phyloP scores from a whole-genome alignment of 768 basidiomycete species.

The Mycena pura region DNA sequence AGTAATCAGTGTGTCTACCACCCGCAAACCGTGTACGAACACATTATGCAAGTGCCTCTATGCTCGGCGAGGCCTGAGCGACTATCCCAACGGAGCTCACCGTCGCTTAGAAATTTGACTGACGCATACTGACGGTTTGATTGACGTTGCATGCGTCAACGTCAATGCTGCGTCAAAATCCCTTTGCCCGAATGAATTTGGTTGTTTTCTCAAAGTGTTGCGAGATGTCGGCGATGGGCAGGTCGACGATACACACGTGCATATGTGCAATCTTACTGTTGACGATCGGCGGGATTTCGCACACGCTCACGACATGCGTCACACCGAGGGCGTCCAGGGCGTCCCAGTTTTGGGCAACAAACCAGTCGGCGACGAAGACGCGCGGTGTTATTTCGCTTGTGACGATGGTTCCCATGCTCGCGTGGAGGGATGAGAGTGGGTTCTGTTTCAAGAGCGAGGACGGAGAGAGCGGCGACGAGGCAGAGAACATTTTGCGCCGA shows the following conservation, averaged over 20 bases:
- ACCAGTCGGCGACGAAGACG: slow-evolving; percentile 52
- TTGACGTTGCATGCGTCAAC: too few species aligned
- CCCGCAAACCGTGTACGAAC: too few species aligned
- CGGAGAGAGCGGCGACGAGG: not conserved
- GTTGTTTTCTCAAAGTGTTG: slow-evolving; percentile 52
- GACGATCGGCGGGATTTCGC: slow-evolving; percentile 39
- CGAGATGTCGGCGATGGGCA: slow-evolving; percentile 45
- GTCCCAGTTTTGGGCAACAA: slow-evolving; percentile 43
- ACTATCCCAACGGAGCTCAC: too few species aligned
- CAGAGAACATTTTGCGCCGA: not conserved
- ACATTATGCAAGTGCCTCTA: too few species aligned
- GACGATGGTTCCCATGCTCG: slow-evolving; percentile 17
- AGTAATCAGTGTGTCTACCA: too few species aligned
- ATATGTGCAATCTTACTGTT: slow-evolving; percentile 31
- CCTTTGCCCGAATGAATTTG: slow-evolving; percentile 55
- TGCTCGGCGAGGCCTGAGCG: too few species aligned
- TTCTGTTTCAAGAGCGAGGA: slow-evolving; percentile 7
- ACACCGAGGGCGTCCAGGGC: slow-evolving; percentile 49
- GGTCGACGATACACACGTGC: slow-evolving; percentile 42
- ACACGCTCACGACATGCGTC: slow-evolving; percentile 58
- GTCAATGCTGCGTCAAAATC: too few species aligned
- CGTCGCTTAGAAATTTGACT: too few species aligned
- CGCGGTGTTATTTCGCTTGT: slow-evolving; percentile 47
- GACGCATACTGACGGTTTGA: too few species aligned
- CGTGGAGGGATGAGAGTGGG: slow-evolving; percentile 15